Evolutionary conservation across 106 monocot genomes (phyloP), one percentile per base, ranked within the genome.

Genomic region (Dendrobium nobile): DNA sequence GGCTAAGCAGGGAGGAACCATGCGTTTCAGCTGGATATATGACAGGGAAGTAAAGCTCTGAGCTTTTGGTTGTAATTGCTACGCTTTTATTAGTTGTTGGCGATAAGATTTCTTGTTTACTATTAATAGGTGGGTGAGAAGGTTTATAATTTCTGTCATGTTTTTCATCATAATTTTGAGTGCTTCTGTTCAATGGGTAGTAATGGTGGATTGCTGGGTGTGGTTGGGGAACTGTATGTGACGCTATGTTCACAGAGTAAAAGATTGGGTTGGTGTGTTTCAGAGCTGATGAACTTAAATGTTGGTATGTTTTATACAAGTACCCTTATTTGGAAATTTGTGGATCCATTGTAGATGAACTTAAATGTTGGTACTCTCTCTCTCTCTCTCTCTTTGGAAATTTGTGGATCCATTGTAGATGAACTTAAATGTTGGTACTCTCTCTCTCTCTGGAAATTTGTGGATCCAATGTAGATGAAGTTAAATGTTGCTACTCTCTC

Each of bases 11-110:
- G 61, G 20, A 28, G 54, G 54, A 4, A 65, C 16, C 8, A 75
- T 47, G 59, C 75, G 75, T 33, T 84, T 84, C 84, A 80, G 84
- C 40, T 84, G 84, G 84, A 84, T 84, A 11, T 75, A 75, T 20
- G 74, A 56, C 24, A 54, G 79, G 75, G 84, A 84, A 75, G 79
- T 84, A 64, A 31, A 47, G 45, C 75, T 84, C 20, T 84, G 54
- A 83, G 54, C 74, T 74, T 44, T 20, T 20, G 15, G 2, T 20
- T 44, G 43, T 2, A 17, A 70, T 37, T 70, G 28, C 0, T 37
- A 61, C 37, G 37, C 13, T 70, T 70, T 70, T 11, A 13, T 74
- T 43, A 3, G 74, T 74, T 74, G 19, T 4, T 42, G 42, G 41
- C 40, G 72, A 0, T 72, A 5, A 0, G 4, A 8, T 37, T 28